Conservation (phyloP, 1,284 basidiomycete species). For the Coniferiporia weirii region DNA sequence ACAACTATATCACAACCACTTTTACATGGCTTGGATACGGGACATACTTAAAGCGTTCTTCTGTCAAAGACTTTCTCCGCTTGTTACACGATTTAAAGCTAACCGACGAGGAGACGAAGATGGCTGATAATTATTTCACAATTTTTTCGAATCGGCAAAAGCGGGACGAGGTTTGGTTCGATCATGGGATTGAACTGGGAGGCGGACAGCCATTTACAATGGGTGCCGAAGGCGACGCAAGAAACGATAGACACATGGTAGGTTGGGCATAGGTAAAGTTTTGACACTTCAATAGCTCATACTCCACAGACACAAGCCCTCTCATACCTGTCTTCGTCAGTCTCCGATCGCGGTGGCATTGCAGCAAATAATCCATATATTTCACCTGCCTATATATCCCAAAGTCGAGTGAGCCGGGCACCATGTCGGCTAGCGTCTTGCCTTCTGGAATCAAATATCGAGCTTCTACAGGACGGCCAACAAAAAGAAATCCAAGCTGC, state of each 20-base stretch:
- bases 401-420: conserved; percentile 22
- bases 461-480: conserved; percentile 28
- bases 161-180: conserved; percentile 51
- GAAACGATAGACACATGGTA: conserved; percentile 57
- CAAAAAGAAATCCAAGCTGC: neutral
- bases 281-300: neutral
- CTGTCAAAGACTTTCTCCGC: conserved; percentile 43
- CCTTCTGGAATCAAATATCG: conserved; percentile 51
- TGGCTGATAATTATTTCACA: conserved; percentile 70
- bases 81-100: conserved; percentile 41
- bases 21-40: conserved; percentile 69
- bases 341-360: conserved; percentile 1
- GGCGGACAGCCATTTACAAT: conserved; percentile 60
- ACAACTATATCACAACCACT: conserved; percentile 41
- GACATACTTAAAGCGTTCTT: conserved; percentile 42
- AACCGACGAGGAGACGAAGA: conserved; percentile 47
- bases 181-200: conserved; percentile 54
- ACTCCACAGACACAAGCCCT: conserved; percentile 8
- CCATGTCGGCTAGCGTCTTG: conserved; percentile 44
- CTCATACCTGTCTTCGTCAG: neutral
- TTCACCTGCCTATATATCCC: conserved; percentile 7
- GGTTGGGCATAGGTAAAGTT: conserved; percentile 24
- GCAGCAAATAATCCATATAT: conserved; percentile 19
- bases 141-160: conserved; percentile 44
- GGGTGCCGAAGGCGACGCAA: conserved; percentile 48